Evolutionary conservation across 306 rosid species (phyloP).

Genomic region (Mimosa pudica): DNA sequence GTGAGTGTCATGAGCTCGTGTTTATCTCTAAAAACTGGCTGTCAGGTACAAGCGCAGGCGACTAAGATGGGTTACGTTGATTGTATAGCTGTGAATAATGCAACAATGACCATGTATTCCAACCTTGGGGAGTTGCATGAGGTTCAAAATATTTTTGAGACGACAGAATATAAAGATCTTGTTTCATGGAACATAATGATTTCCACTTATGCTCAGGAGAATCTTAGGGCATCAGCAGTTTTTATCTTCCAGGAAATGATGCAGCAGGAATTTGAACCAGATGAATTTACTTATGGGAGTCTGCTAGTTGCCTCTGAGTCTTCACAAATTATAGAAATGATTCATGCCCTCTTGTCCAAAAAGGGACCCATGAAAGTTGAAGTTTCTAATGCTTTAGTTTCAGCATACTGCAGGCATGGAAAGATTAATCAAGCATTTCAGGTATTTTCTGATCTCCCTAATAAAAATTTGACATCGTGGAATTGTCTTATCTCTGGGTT

Average conservation of each 20-base stretch:
- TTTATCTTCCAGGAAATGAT: constrained; percentile 58
- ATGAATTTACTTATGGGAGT: constrained; percentile 78
- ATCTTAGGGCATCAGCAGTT: constrained; percentile 46
- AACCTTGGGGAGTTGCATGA: constrained; percentile 56
- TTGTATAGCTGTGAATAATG: constrained; percentile 62
- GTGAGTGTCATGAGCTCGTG: constrained; percentile 82
- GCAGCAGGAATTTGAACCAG: constrained; percentile 53
- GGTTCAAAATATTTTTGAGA: constrained; percentile 52
- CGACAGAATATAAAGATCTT: constrained; percentile 58
- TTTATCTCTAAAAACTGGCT: constrained; percentile 45
- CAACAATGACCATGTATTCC: constrained; percentile 75
- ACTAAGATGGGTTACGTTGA: constrained; percentile 62
- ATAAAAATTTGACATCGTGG: constrained; percentile 70
- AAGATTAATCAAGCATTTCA: constrained; percentile 48
- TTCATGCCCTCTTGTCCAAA: constrained; percentile 57
- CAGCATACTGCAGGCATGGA: constrained; percentile 64
- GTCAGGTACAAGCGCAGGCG: constrained; percentile 60
- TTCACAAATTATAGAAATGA: constrained; percentile 48
- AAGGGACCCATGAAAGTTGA: constrained; percentile 56
- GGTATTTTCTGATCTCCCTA: constrained; percentile 46
- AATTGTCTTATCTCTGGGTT: constrained; percentile 69
- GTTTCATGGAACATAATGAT: constrained; percentile 80
- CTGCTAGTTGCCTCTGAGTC: constrained; percentile 55
- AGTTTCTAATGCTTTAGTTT: constrained; percentile 64
- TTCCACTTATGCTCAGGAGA: constrained; percentile 54